Base-by-base conservation (phyloP, 495 filamentous ascomycete genomes). In the Penicillium flavigenum region DNA sequence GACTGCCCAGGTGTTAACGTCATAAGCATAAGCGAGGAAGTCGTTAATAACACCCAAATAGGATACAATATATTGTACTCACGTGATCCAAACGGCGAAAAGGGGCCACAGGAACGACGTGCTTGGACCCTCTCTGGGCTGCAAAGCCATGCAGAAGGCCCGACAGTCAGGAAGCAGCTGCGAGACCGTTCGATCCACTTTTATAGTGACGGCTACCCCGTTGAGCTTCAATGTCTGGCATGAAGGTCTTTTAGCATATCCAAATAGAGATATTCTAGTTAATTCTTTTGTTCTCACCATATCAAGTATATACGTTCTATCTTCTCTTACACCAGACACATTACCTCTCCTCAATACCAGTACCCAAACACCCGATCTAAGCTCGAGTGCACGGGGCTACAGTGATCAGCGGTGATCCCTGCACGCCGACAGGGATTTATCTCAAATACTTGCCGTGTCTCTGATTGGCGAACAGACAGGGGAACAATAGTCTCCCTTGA, bases 161-260 rank as follows among this genome's bases (percentile, higher is more conserved):
- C 72, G 71, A 72, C 72, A 75, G 63, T 67, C 66, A 72, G 72
- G 72, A 75, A 71, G 59, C 72, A 70, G 67, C 61, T 72, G 69
- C 70, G 72, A 72, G 66, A 63, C 70, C 72, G 72, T 75, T 75
- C 72, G 70, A 64, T 75, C 70, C 70, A 73, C 70, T 66, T 57
- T 59, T 57, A 16, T 39, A 17, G 36, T 39, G 36, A 39, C 36
- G 16, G 36, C 16, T 52, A 19, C 29, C 17, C 46, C 34, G 31
- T 34, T 34, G 20, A 51, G 31, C 31, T 49, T 49, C 27, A 14
- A 16, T 34, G 16, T 26, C 3, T 29, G 9, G 2, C 12, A 19
- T 9, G 3, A 4, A 9, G 19, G 5, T 29, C 14, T n/a, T 29
- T n/a, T 3, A 5, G 4, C 8, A 36, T 38, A 36, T 36, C 11